Percentiles rank a stretch among this genome's conserved stretches.
phyloP scores from a whole-genome alignment of 2,329 filamentous ascomycete genomes.

The Trichoderma citrinoviride region DNA sequence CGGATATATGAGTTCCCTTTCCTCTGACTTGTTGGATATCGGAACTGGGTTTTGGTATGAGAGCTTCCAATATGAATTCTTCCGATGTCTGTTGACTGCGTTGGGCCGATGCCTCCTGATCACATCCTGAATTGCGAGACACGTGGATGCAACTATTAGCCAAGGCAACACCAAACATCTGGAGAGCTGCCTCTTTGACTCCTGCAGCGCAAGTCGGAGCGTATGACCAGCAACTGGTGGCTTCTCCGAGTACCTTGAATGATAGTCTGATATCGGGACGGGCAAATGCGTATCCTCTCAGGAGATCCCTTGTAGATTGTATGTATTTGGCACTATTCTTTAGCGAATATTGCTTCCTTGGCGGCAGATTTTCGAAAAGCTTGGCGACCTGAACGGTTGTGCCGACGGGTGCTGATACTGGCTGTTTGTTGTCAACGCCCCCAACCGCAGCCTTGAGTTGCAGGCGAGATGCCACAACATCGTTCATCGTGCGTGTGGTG shows the following conservation, averaged over 20 bases:
- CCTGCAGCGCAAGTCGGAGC: slow-evolving; percentile 49
- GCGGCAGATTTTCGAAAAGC: slow-evolving; percentile 60
- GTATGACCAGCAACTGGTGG: slow-evolving; percentile 57
- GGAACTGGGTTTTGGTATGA: slow-evolving; percentile 54
- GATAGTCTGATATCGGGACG: slow-evolving; percentile 60
- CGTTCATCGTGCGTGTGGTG: slow-evolving; percentile 61
- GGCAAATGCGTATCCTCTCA: slow-evolving; percentile 65
- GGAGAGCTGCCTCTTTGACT: slow-evolving; percentile 58
- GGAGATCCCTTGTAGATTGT: slow-evolving; percentile 55
- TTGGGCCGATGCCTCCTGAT: background rate
- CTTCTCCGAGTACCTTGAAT: slow-evolving; percentile 57
- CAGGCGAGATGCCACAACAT: slow-evolving; percentile 56
- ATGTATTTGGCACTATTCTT: slow-evolving; percentile 59
- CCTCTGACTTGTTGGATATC: slow-evolving; percentile 41
- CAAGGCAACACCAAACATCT: slow-evolving; percentile 59
- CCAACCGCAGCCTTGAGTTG: slow-evolving; percentile 39
- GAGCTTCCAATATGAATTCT: slow-evolving; percentile 50
- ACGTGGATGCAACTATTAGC: slow-evolving; percentile 52
- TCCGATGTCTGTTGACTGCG: background rate
- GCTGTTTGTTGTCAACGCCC: slow-evolving; percentile 33
- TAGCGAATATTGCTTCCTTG: slow-evolving; percentile 57
- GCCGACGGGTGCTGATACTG: slow-evolving; percentile 58
- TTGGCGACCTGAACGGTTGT: slow-evolving; percentile 62
- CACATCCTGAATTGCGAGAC: slow-evolving; percentile 1
- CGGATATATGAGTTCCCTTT: slow-evolving; percentile 60